These are phyloP conservation scores for Chernovozyma aurita DNA, from an alignment of 1,139 yeast species.

Conservation along the genomic window DNA sequence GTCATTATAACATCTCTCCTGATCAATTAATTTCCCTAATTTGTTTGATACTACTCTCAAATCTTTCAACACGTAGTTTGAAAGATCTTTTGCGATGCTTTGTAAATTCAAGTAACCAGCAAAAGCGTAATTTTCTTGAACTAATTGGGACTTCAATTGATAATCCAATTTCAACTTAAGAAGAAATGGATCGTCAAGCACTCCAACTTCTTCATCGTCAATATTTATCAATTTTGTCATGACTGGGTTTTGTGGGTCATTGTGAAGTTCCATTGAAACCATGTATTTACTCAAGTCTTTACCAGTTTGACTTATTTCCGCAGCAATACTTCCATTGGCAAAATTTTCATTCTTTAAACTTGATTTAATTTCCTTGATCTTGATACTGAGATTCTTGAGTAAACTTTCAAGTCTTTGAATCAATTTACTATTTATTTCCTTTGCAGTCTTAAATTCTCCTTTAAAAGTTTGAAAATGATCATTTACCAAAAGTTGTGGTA, in stretches of 20 bases:
- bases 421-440: constrained; percentile 30
- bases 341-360: constrained; percentile 42
- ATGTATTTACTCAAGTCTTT: constrained; percentile 28
- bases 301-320: constrained; percentile 41
- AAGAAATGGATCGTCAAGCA: constrained; percentile 41
- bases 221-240: constrained; percentile 18
- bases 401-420: constrained; percentile 38
- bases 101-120: constrained; percentile 44
- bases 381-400: constrained; percentile 32
- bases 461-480: constrained; percentile 31
- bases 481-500: constrained; percentile 33
- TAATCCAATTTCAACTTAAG: constrained; percentile 38
- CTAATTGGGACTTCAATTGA: constrained; percentile 39
- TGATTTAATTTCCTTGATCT: constrained; percentile 41
- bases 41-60: constrained; percentile 29
- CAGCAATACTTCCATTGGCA: constrained; percentile 32
- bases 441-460: constrained; percentile 25
- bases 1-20: constrained; percentile 12
- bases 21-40: constrained; percentile 27
- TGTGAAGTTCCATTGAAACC: constrained; percentile 32
- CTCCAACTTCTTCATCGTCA: constrained; percentile 16
- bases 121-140: constrained; percentile 41
- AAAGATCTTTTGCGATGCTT: constrained; percentile 39
- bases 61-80: constrained; percentile 37
- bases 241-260: constrained; percentile 22